phyloP scores from a whole-genome alignment of 2,329 filamentous ascomycete species.

The Mollisiaceae sp. region DNA sequence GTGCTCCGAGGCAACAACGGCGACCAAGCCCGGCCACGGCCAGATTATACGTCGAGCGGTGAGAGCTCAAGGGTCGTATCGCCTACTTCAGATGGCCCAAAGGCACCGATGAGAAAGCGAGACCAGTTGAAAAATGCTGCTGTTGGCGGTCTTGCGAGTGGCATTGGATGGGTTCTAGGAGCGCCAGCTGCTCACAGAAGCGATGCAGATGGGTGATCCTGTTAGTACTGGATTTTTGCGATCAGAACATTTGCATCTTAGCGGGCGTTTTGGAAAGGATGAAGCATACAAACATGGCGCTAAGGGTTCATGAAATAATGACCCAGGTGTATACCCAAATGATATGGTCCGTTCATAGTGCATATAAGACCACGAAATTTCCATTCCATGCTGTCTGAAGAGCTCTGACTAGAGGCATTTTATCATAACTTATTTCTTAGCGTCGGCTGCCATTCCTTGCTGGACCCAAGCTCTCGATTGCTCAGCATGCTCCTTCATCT shows the following conservation, averaged over 20 bases:
- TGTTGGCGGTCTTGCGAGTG: conserved; percentile 68
- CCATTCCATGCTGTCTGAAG: background rate
- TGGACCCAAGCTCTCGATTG: conserved; percentile 68
- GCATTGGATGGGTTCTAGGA: conserved; percentile 71
- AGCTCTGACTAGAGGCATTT: background rate
- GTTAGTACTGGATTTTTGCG: background rate
- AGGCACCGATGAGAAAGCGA: conserved; percentile 65
- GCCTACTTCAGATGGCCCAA: conserved; percentile 17
- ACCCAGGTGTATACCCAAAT: background rate
- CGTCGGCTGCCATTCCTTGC: conserved; percentile 60
- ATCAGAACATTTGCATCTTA: background rate
- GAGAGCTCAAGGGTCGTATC: conserved; percentile 21
- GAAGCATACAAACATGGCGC: conserved; percentile 6
- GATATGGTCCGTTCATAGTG: background rate
- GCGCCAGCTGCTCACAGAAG: conserved; percentile 46
- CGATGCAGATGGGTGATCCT: background rate
- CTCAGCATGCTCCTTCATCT: conserved; percentile 62
- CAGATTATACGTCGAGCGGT: conserved; percentile 29
- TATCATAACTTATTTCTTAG: conserved; percentile 30
- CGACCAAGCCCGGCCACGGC: conserved; percentile 10
- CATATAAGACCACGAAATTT: background rate
- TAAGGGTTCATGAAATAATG: background rate
- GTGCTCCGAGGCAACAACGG: conserved; percentile 35
- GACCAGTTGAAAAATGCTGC: conserved; percentile 73
- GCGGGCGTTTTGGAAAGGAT: conserved; percentile 10